Evolutionary conservation across 2,329 filamentous ascomycete genomes (phyloP), one percentile per base, ranked within the genome.

Genomic region (Ophiostoma novo-ulmi): DNA sequence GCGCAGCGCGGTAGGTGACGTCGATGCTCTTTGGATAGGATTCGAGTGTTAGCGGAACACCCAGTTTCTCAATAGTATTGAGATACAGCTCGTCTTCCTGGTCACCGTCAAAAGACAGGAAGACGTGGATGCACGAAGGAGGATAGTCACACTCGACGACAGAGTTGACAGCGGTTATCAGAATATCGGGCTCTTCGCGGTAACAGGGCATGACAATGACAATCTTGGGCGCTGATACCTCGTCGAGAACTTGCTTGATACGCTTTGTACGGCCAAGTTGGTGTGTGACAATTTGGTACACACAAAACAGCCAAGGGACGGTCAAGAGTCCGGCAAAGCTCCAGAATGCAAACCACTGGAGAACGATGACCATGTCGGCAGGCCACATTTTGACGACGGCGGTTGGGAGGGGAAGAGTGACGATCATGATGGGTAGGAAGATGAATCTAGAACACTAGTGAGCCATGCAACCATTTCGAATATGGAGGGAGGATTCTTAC

Each of bases 181-280:
- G 85, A 14, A 97, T 85, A 0, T 92, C 90, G 0, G 93, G 92
- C 39, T 93, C 89, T 78, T 98, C 95, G 77, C 95, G 93, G 82
- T 97, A 98, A 77, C 94, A 96, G 5, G 94, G 95, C 93, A 98
- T 97, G 71, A 98, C 90, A 72, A 98, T 91, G 73, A 97, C 93
- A 20, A 97, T 91, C 80, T 98, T 98, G 1, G 94, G 95, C 0
- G 95, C 94, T 0, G 90, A 93, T 2, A 87, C 82, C 77, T 96
- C 92, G 78, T 97, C 92, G 68, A 97, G 85, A 0, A 93, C 88
- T 74, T 92, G 87, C 78, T 96, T 94, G 77, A 97, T 92, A 69
- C 90, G 87, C 78, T 92, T 93, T 61, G 85, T 89, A 74, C 93
- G 88, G 31, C 94, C 94, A 36, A 98, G 84, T 44, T 92, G 91